Percentiles rank a stretch among this genome's conserved stretches.
phyloP scores from a whole-genome alignment of 495 filamentous ascomycete species.

The Hypoxylon crocopeplum region DNA sequence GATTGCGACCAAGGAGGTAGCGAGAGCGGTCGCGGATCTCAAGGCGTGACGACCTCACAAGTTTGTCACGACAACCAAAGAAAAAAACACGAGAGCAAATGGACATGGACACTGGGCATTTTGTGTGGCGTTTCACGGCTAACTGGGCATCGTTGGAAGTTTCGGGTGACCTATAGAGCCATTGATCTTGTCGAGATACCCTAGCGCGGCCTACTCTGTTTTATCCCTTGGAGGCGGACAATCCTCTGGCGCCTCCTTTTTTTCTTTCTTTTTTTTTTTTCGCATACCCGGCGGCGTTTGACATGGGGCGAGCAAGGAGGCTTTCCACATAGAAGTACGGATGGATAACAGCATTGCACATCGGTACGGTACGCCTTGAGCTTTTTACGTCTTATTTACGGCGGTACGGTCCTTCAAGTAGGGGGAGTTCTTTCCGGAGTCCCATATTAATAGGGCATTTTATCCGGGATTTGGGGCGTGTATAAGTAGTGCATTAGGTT shows the following conservation, averaged over 20 bases:
- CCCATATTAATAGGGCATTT: not conserved
- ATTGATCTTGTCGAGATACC: slow-evolving; percentile 38
- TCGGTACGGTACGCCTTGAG: slow-evolving; percentile 14
- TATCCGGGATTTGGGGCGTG: slow-evolving; percentile 6
- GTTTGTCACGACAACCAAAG: slow-evolving; percentile 2
- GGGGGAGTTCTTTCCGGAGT: slow-evolving; percentile 1
- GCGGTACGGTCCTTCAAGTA: not conserved
- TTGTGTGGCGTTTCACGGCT: slow-evolving; percentile 34
- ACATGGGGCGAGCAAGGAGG: slow-evolving; percentile 10
- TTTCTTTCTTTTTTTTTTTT: slow-evolving; percentile 7
- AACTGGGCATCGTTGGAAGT: slow-evolving; percentile 31
- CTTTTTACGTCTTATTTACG: slow-evolving; percentile 3
- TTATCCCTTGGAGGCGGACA: slow-evolving; percentile 11
- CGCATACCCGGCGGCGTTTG: slow-evolving; percentile 33
- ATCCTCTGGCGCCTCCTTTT: not conserved
- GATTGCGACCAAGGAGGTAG: slow-evolving; percentile 76
- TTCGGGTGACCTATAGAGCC: slow-evolving; percentile 35
- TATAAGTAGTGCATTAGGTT: slow-evolving; percentile 27
- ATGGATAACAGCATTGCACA: slow-evolving; percentile 19
- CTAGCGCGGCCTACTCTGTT: slow-evolving; percentile 28
- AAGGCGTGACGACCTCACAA: slow-evolving; percentile 42
- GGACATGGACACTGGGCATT: slow-evolving; percentile 28
- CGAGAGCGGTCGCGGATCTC: slow-evolving; percentile 62
- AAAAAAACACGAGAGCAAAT: slow-evolving; percentile 14
- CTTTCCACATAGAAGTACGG: slow-evolving; percentile 17